A percentile compares a stretch with the other conserved stretches of the same genome.
Evolutionary conservation across 176 grass and related monocot genomes (phyloP).

Genomic region (Poa pratensis): DNA sequence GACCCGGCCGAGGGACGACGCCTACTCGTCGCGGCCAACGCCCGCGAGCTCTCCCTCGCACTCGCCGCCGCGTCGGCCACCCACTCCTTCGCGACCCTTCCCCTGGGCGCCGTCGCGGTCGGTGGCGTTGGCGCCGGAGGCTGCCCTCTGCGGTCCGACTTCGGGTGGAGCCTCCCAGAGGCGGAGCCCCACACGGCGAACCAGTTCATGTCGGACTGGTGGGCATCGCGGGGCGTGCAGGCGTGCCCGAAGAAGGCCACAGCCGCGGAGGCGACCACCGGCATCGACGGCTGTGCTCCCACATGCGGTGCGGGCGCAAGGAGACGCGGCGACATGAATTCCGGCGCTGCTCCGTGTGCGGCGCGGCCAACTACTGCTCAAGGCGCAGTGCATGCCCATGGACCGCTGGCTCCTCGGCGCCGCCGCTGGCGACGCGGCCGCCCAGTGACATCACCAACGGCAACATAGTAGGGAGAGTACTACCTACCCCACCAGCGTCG

Average conservation of each 20-base stretch:
- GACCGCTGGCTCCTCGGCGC: slow-evolving; percentile 54
- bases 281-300: slow-evolving; percentile 49
- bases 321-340: slow-evolving; percentile 91
- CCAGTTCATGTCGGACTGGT: slow-evolving; percentile 82
- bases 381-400: slow-evolving; percentile 63
- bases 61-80: slow-evolving; percentile 9
- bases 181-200: slow-evolving; percentile 71
- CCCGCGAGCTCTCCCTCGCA: slow-evolving; percentile 59
- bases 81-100: slow-evolving; percentile 11
- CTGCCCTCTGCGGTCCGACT: slow-evolving; percentile 54
- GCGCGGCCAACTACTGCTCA: slow-evolving; percentile 93
- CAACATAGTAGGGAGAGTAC: not conserved
- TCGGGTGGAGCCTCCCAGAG: slow-evolving; percentile 63
- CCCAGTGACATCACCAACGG: not conserved
- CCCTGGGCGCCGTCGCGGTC: not conserved
- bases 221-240: slow-evolving; percentile 4
- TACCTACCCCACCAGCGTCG: not conserved
- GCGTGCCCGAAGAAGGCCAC: not conserved
- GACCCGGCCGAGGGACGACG: slow-evolving; percentile 64
- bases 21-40: slow-evolving; percentile 69
- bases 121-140: not conserved
- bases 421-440: slow-evolving; percentile 6
- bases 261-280: not conserved
- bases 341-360: slow-evolving; percentile 85
- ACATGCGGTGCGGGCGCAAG: slow-evolving; percentile 62